These are phyloP conservation scores for Clonostachys rosea DNA, from an alignment of 2,329 filamentous ascomycete genomes.

Conservation along the genomic window DNA sequence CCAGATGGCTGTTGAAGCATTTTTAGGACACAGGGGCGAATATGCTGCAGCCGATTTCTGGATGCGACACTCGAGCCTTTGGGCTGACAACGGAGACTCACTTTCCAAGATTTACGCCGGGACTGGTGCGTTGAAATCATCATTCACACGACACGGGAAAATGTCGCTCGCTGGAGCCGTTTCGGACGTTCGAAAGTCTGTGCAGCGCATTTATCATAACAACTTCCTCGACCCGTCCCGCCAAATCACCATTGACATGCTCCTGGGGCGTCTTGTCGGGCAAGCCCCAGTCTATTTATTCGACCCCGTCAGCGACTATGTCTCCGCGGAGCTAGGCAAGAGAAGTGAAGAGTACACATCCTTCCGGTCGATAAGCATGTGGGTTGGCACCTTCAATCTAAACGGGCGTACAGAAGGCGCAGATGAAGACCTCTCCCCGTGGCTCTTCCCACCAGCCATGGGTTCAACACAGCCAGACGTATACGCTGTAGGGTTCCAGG, in stretches of 20 bases:
- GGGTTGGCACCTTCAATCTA: conserved; percentile 88
- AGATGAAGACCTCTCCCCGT: conserved; percentile 74
- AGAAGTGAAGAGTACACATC: conserved; percentile 70
- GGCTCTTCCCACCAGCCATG: conserved; percentile 66
- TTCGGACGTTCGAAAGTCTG: conserved; percentile 93
- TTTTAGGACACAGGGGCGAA: conserved; percentile 69
- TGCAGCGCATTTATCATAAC: conserved; percentile 92
- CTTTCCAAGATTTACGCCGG: conserved; percentile 95
- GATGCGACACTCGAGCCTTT: conserved; percentile 86
- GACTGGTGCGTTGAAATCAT: conserved; percentile 91
- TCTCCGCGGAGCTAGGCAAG: conserved; percentile 69
- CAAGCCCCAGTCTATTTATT: conserved; percentile 82
- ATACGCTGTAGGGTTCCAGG: conserved; percentile 89
- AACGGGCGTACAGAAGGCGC: conserved; percentile 82
- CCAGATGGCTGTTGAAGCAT: conserved; percentile 84
- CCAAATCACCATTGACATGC: conserved; percentile 91
- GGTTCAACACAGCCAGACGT: conserved; percentile 72
- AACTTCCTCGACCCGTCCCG: conserved; percentile 92
- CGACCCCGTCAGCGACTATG: conserved; percentile 91
- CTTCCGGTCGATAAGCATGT: conserved; percentile 70
- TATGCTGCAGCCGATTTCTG: conserved; percentile 76
- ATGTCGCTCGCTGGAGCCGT: conserved; percentile 92
- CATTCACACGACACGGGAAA: conserved; percentile 89
- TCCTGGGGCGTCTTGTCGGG: conserved; percentile 79
- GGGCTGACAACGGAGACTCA: conserved; percentile 96